Evolutionary conservation across 306 rosid species (phyloP), one percentile per base, ranked within the genome.

Genomic region (Corylus americana): DNA sequence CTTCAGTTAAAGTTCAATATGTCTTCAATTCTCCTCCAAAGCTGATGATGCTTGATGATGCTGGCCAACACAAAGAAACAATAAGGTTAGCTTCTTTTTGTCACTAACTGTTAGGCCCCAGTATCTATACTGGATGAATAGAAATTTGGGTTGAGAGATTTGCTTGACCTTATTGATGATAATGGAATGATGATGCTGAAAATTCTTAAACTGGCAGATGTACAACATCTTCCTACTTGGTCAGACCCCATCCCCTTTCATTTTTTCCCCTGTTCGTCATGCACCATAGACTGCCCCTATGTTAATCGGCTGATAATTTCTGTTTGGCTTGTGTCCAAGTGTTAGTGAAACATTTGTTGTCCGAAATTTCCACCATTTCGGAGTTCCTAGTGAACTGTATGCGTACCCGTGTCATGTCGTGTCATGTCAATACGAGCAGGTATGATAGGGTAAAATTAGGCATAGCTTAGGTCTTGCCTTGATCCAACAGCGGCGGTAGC

Each of bases 1-100:
- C 98, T 71, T 85, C 89, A 0, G 94, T 93, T 58, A 91, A 91
- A 86, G 90, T 95, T 80, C 94, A 91, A 31, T 92, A 92, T 80
- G 76, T 79, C 72, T 93, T 91, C 80, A 93, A 95, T 84, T 91
- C 99, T 74, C 98, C 99, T 7, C 99, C 99, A 16, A 92, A 90
- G 87, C 76, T 95, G 84, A 84, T 84, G 82, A 80, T 95, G 99
- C 89, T 91, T 75, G 94, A 95, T 82, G 90, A 91, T 79, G 92
- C 76, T 0, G 93, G 94, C 47, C 91, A 90, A 47, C 90, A 79
- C 12, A 91, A 89, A 88, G 99, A 95, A 88, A 93, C 93, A 35
- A 85, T 95, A 85, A 92, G 97, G 98, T 92, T 71, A 82, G 82
- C 20, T 22, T 48, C 22, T 77, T 27, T 4, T 74, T 39, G 39